Percentiles rank a stretch among this genome's conserved stretches.
These are phyloP conservation scores for Styphnolobium japonicum DNA, from an alignment of 306 rosid species.

Conservation along the genomic window DNA sequence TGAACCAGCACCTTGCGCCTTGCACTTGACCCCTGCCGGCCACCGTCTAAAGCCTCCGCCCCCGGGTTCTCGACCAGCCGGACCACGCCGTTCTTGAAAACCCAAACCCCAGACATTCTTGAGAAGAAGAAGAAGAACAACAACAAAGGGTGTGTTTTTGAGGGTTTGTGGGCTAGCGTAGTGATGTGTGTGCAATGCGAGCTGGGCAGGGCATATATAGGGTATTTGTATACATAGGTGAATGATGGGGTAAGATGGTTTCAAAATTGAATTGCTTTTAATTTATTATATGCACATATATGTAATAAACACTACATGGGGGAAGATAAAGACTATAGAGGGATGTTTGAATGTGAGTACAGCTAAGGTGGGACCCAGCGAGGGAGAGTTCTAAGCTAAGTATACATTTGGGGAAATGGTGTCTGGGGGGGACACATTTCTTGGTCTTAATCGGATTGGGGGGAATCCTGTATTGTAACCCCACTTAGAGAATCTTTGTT, in stretches of 20 bases:
- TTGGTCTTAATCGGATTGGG: constrained; percentile 24
- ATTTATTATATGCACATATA: background rate
- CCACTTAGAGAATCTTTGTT: constrained; percentile 60
- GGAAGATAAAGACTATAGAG: background rate
- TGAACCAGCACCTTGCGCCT: constrained; percentile 74
- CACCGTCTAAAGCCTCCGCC: constrained; percentile 34
- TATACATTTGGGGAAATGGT: constrained; percentile 36
- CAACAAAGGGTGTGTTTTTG: background rate
- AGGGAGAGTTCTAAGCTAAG: background rate
- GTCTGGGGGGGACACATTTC: constrained; percentile 25
- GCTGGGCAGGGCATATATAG: background rate
- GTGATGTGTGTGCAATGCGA: constrained; percentile 17
- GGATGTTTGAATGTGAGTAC: constrained; percentile 35
- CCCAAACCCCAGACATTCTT: constrained; percentile 94
- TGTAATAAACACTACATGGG: background rate
- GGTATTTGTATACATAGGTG: constrained; percentile 43
- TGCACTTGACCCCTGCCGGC: constrained; percentile 22
- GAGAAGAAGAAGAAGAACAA: background rate
- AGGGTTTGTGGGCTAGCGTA: background rate
- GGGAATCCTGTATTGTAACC: constrained; percentile 39
- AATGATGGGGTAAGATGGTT: background rate
- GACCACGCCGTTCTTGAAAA: constrained; percentile 84
- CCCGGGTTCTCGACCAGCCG: constrained; percentile 81
- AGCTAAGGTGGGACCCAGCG: constrained; percentile 40
- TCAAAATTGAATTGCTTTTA: background rate